phyloP scores from a whole-genome alignment of 2,329 filamentous ascomycete genomes.

The Gremmenia infestans region DNA sequence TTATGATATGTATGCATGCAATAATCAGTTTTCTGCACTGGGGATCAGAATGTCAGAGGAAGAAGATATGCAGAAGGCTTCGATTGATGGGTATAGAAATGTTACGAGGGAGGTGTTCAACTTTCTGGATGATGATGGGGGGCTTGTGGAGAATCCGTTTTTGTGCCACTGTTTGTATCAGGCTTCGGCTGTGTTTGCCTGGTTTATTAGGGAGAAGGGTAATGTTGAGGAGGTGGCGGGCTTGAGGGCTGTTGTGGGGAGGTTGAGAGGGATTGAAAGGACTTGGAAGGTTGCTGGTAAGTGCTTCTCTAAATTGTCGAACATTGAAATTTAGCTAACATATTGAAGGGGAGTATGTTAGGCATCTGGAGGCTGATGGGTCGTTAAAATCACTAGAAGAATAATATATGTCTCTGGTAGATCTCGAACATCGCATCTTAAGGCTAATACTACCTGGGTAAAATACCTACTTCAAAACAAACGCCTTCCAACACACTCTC shows the following conservation, averaged over 20 bases:
- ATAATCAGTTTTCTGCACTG: neutral
- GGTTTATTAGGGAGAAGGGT: conserved; percentile 3
- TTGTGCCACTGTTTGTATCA: conserved; percentile 1
- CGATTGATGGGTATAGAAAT: neutral
- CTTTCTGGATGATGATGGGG: neutral
- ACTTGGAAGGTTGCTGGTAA: neutral
- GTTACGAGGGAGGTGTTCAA: neutral
- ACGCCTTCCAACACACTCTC: no score
- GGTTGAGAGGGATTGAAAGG: neutral
- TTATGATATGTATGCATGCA: conserved; percentile 7
- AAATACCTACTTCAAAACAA: no score
- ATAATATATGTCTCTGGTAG: neutral
- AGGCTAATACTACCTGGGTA: neutral
- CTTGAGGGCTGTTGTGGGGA: neutral
- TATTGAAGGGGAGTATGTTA: neutral
- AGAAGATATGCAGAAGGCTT: conserved; percentile 7
- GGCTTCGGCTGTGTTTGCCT: conserved; percentile 1
- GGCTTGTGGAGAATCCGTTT: neutral
- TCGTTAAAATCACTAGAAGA: neutral
- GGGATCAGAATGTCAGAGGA: neutral
- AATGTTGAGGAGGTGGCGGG: neutral
- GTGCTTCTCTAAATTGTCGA: neutral
- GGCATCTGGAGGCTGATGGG: neutral
- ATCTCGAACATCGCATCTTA: neutral
- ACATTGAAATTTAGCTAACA: neutral